Percentiles rank a stretch among this genome's conserved stretches.
Conservation (phyloP, 2,329 filamentous ascomycete species). For the Alternaria longipes region DNA sequence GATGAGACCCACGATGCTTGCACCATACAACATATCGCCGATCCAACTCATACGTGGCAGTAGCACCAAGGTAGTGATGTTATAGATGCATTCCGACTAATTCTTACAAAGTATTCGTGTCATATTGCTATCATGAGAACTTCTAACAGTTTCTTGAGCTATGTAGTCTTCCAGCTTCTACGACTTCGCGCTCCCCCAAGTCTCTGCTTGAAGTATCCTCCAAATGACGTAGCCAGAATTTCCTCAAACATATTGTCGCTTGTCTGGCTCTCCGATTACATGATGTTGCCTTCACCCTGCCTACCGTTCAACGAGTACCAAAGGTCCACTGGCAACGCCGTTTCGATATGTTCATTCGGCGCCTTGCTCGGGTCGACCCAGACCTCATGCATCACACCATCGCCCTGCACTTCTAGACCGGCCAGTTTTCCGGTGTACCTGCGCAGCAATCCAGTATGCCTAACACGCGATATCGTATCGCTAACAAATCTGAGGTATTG, state of each 20-base stretch:
- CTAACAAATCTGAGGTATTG: slow-evolving; percentile 32
- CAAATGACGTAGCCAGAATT: not conserved
- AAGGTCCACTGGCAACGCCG: slow-evolving; percentile 13
- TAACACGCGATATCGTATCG: slow-evolving; percentile 32
- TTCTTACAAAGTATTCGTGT: not conserved
- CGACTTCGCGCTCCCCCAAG: not conserved
- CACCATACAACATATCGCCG: not conserved
- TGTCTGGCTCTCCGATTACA: slow-evolving; percentile 2
- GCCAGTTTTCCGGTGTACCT: not conserved
- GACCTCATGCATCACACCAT: not conserved
- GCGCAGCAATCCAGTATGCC: slow-evolving; percentile 19
- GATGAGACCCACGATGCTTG: not conserved
- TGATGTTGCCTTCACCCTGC: slow-evolving; percentile 13
- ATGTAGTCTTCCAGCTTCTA: not conserved
- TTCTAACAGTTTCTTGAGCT: not conserved
- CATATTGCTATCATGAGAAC: no score
- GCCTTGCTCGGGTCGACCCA: not conserved
- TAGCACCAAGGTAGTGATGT: no score
- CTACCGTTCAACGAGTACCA: slow-evolving; percentile 21
- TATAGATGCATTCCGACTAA: not conserved
- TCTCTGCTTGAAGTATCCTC: not conserved
- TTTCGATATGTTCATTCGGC: not conserved
- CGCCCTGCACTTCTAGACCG: not conserved
- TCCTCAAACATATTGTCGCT: not conserved
- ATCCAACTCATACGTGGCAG: not conserved